phyloP scores from a whole-genome alignment of 2,329 filamentous ascomycete species.

The Trichoderma sp. region DNA sequence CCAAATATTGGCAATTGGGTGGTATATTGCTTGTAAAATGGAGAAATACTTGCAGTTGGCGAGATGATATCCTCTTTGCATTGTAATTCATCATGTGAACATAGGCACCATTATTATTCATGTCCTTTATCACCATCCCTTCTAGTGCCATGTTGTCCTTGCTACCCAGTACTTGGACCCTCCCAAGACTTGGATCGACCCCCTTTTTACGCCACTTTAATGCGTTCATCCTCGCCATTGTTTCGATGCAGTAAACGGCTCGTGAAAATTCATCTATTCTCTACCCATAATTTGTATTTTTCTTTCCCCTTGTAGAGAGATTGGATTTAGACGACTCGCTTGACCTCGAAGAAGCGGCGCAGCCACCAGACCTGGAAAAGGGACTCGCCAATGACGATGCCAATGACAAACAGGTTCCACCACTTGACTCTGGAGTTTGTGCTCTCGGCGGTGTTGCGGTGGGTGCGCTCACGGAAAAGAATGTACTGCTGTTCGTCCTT shows the following conservation, averaged over 20 bases:
- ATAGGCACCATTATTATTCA: constrained; percentile 15
- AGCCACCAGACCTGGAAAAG: constrained; percentile 99
- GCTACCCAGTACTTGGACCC: background rate
- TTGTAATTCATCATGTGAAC: constrained; percentile 7
- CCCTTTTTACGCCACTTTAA: constrained; percentile 31
- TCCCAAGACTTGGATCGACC: background rate
- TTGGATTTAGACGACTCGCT: constrained; percentile 61
- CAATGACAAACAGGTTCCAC: constrained; percentile 98
- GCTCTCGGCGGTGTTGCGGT: constrained; percentile 98
- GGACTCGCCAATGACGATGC: constrained; percentile 84
- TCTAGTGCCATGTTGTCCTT: background rate
- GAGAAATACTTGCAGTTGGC: background rate
- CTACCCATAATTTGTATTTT: background rate
- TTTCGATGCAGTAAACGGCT: background rate
- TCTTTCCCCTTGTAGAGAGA: background rate
- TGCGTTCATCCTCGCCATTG: background rate
- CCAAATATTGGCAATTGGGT: background rate
- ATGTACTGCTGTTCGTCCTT: constrained; percentile 99
- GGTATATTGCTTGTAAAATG: background rate
- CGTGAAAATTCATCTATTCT: background rate
- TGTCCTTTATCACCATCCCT: background rate
- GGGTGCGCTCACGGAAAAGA: constrained; percentile 88
- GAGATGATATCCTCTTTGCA: background rate
- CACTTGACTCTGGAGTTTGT: constrained; percentile 97
- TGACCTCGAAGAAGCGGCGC: constrained; percentile 94